A percentile compares a stretch with the other conserved stretches of the same genome.
Evolutionary conservation across 805 yeast species (phyloP).

Genomic region (Myxozyma lipomycoides): DNA sequence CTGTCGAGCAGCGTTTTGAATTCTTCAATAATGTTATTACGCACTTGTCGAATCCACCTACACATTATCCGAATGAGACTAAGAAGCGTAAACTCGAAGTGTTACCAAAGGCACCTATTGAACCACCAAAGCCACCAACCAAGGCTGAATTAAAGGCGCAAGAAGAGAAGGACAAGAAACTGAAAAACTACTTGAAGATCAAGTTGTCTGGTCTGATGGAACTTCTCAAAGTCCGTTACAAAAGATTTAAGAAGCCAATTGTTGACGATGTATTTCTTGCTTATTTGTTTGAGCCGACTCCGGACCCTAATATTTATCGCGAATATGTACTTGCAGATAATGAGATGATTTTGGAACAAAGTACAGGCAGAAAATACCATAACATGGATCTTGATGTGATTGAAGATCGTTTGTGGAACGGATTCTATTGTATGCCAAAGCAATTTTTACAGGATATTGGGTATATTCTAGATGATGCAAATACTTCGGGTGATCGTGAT

Average conservation of each 20-base stretch:
- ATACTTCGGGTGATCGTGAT: conserved; percentile 75
- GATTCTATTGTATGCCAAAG: conserved; percentile 86
- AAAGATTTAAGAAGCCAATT: conserved; percentile 84
- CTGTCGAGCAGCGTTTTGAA: conserved; percentile 20
- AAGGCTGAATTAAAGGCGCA: conserved; percentile 46
- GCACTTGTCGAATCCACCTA: conserved; percentile 64
- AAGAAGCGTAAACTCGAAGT: conserved; percentile 40
- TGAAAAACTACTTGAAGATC: conserved; percentile 80
- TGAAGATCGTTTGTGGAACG: conserved; percentile 96
- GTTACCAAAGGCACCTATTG: conserved; percentile 41
- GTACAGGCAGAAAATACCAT: conserved; percentile 66
- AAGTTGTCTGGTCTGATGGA: conserved; percentile 88
- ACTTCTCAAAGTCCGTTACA: conserved; percentile 77
- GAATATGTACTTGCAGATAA: conserved; percentile 37
- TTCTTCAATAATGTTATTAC: conserved; percentile 55
- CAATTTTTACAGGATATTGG: conserved; percentile 83
- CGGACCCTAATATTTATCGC: conserved; percentile 35
- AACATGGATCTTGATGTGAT: conserved; percentile 93
- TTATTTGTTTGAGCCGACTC: conserved; percentile 70
- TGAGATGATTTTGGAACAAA: conserved; percentile 74
- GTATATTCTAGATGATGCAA: conserved; percentile 75
- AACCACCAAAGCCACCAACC: conserved; percentile 38
- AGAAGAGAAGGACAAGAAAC: conserved; percentile 66
- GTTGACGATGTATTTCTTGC: conserved; percentile 64
- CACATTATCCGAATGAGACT: conserved; percentile 60